A percentile compares a stretch with the other conserved stretches of the same genome.
These are phyloP conservation scores for Aristolochia californica DNA, from an alignment of 164 flowering plant genomes.

Conservation along the genomic window DNA sequence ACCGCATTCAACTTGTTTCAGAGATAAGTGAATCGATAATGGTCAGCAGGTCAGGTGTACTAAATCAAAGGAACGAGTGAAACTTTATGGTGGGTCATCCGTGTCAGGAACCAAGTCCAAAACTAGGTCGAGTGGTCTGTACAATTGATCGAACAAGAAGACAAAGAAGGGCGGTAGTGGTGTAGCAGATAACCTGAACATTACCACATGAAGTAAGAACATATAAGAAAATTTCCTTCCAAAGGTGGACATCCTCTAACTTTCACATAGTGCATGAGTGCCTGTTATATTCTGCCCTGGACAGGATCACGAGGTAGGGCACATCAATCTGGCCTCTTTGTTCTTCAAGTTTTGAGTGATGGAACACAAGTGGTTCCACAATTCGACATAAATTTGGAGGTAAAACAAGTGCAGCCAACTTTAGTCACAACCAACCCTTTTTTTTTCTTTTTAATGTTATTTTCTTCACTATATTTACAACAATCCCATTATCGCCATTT, in stretches of 20 bases:
- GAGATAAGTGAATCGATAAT: too few relatives aligned
- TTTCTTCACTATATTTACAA: too few relatives aligned
- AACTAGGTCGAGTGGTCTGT: neutral
- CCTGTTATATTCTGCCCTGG: slow-evolving; percentile 9
- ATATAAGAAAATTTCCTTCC: slow-evolving; percentile 11
- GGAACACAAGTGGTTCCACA: too few relatives aligned
- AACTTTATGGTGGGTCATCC: too few relatives aligned
- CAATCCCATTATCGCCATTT: too few relatives aligned
- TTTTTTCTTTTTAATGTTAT: too few relatives aligned
- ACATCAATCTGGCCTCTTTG: too few relatives aligned
- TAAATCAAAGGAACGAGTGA: neutral
- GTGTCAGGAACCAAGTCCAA: slow-evolving; percentile 10
- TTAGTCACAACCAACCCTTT: too few relatives aligned
- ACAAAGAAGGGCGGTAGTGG: slow-evolving; percentile 4
- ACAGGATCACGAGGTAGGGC: slow-evolving; percentile 8
- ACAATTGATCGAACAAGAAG: slow-evolving; percentile 4
- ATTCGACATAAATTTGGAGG: too few relatives aligned
- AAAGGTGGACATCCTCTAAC: slow-evolving; percentile 1
- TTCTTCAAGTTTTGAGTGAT: too few relatives aligned
- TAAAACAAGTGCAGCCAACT: too few relatives aligned
- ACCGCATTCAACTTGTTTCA: slow-evolving; percentile 1
- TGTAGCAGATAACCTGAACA: neutral
- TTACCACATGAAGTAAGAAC: slow-evolving; percentile 14
- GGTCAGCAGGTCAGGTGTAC: slow-evolving; percentile 8
- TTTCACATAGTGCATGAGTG: slow-evolving; percentile 10